These are phyloP conservation scores for Dipteronia dyeriana DNA, from an alignment of 345 rosid species.

Conservation along the genomic window DNA sequence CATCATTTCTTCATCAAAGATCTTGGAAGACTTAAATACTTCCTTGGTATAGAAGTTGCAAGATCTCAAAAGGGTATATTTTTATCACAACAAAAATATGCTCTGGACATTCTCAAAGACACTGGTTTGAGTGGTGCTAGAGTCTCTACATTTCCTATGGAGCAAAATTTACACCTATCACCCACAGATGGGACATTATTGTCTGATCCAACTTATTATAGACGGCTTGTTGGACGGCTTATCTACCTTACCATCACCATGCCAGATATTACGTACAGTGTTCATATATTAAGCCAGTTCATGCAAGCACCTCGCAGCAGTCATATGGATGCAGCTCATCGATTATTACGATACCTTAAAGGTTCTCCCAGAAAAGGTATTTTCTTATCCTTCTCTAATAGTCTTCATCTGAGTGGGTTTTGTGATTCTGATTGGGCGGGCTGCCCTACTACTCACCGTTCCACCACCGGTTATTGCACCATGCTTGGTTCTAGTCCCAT, in stretches of 20 bases:
- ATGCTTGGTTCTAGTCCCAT: no score
- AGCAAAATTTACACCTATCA: not conserved
- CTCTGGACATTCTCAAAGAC: not conserved
- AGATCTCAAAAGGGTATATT: not conserved
- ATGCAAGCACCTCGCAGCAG: no score
- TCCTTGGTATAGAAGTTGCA: not conserved
- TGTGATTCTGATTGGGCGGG: not conserved
- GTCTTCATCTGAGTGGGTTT: not conserved
- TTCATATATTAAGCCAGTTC: no score
- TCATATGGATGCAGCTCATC: no score
- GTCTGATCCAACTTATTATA: not conserved
- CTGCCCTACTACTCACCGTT: not conserved
- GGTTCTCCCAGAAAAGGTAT: not conserved
- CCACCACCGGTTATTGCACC: not conserved
- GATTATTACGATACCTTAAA: not conserved
- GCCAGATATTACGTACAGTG: no score
- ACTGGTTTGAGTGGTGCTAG: no score
- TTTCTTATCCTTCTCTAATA: no score
- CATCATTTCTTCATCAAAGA: not conserved
- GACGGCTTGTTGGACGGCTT: not conserved
- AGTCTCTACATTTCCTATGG: not conserved
- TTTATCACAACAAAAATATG: not conserved
- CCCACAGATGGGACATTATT: not conserved
- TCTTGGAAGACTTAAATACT: not conserved
- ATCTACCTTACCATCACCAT: not conserved